Evolutionary conservation across 306 rosid genomes (phyloP), one percentile per base, ranked within the genome.

Genomic region (Fragaria iinumae): DNA sequence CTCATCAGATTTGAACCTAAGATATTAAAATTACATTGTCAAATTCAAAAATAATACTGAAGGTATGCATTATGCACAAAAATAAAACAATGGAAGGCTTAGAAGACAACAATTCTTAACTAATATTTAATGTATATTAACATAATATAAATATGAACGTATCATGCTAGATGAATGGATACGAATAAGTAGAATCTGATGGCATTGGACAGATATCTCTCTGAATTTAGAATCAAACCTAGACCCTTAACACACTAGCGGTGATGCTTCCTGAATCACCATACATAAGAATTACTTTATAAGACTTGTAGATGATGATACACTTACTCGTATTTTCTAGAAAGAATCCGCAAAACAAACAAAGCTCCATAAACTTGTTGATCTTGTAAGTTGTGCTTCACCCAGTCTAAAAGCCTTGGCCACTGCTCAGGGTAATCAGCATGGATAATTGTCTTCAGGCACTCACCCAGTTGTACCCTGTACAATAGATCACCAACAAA

Each of bases 361-460:
- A 96, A 84, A 79, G 99, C 97, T 72, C 97, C 98, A 69, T 88
- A 87, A 71, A 96, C 93, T 85, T 93, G 97, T 60, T 88, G 95
- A 73, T 86, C 99, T 80, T 93, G 96, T 80, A 96, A 86, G 83
- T 90, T 91, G 80, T 79, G 93, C 79, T 91, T 96, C 90, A 96
- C 97, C 99, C 99, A 96, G 11, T 91, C 96, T 74, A 96, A 84
- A 84, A 96, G 99, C 77, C 11, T 86, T 5, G 94, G 93, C 99
- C 99, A 96, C 76, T 93, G 99, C 87, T 96, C 98, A 1, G 99
- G 99, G 73, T 93, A 96, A 85, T 96, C 98, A 52, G 96, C 86
- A 80, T 90, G 93, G 78, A 96, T 78, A 74, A 93, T 78, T 43
- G 99, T 93, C 91, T 96, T 96, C 48, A 96, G 85, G 91, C 97